phyloP scores from a whole-genome alignment of 2,329 filamentous ascomycete species.

The Xylariaceae sp. region DNA sequence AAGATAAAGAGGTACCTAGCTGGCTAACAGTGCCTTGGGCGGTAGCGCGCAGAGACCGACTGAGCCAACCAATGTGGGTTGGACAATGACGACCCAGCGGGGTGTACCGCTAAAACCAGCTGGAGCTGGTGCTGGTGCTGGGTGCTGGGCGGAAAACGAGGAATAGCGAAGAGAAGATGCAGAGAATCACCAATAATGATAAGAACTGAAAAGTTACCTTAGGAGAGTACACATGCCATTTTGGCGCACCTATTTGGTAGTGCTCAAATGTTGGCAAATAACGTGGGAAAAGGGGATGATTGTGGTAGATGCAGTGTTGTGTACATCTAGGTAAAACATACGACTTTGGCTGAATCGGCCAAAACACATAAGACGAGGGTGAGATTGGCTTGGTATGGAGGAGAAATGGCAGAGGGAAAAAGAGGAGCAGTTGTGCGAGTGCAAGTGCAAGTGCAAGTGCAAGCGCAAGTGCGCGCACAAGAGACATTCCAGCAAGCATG shows the following conservation, averaged over 20 bases:
- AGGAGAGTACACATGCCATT: not conserved
- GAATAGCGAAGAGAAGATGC: not conserved
- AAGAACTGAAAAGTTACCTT: not conserved
- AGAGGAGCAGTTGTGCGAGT: constrained; percentile 22
- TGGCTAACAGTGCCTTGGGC: constrained; percentile 17
- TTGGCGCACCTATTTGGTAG: not conserved
- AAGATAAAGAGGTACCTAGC: not conserved
- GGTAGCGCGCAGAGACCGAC: constrained; percentile 25
- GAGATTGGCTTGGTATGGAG: constrained; percentile 23
- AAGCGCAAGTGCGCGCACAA: constrained; percentile 1
- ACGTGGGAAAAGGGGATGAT: not conserved
- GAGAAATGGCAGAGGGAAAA: constrained; percentile 10
- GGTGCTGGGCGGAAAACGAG: constrained; percentile 7
- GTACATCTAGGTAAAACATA: constrained; percentile 21
- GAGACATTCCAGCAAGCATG: constrained; percentile 13
- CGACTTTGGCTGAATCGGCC: constrained; percentile 25
- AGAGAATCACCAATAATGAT: not conserved
- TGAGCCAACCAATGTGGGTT: constrained; percentile 14
- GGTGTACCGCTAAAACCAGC: constrained; percentile 15
- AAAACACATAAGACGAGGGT: constrained; percentile 8
- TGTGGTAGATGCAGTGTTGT: constrained; percentile 5
- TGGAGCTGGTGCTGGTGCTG: constrained; percentile 11
- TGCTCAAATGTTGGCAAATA: not conserved
- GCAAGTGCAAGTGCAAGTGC: not conserved
- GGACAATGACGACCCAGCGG: constrained; percentile 16